Conservation (phyloP, 1,284 basidiomycete species). For the Cryptococcus maquisensis region DNA sequence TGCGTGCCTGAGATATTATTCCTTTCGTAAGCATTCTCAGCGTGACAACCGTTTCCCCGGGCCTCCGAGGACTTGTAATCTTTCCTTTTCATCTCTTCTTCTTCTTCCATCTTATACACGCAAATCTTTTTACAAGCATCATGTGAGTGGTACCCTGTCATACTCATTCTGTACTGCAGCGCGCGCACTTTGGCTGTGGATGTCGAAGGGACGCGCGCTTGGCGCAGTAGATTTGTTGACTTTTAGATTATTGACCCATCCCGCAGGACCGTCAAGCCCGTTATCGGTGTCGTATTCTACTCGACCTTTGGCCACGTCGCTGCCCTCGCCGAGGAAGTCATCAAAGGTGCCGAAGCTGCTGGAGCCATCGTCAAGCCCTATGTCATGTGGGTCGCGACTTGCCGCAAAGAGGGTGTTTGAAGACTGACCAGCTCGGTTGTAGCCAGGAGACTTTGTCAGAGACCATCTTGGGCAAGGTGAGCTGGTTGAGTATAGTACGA, state of each 20-base stretch:
- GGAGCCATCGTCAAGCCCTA: conserved; percentile 70
- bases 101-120: background rate
- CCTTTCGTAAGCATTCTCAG: too few relatives aligned
- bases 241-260: background rate
- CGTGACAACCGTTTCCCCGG: too few relatives aligned
- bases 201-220: too few relatives aligned
- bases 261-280: conserved; percentile 48
- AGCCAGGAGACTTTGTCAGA: conserved; percentile 51
- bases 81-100: background rate
- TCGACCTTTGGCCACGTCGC: conserved; percentile 75
- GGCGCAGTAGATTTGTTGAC: too few relatives aligned
- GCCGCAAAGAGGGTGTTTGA: background rate
- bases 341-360: conserved; percentile 63
- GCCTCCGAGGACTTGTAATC: too few relatives aligned
- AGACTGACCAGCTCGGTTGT: background rate
- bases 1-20: too few relatives aligned
- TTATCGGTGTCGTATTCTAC: conserved; percentile 76
- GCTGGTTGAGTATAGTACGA: too few relatives aligned
- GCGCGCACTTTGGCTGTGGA: too few relatives aligned
- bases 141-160: background rate
- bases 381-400: conserved; percentile 51
- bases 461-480: conserved; percentile 61
- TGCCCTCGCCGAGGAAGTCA: conserved; percentile 72
- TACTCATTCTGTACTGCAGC: too few relatives aligned
- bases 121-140: background rate